Base-by-base conservation (phyloP, 1,139 yeast species). In the Candida gigantensis region DNA sequence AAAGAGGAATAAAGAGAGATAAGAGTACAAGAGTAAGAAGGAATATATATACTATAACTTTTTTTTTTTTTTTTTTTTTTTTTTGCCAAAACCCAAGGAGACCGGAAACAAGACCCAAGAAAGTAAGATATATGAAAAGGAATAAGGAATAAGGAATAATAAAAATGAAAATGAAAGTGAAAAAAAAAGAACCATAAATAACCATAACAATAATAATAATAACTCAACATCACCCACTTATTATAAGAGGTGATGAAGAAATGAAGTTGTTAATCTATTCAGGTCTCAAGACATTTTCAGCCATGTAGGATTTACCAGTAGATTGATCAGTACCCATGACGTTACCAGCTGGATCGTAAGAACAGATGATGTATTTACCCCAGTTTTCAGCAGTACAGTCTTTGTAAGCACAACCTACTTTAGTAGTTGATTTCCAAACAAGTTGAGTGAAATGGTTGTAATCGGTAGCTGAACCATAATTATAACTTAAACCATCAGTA, bases 391-490 rank as follows among this genome's bases (percentile, higher is more conserved):
- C 53, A 18, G 72, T 68, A 53, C 84, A 78, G 43, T 70, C 68
- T 47, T 69, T 65, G 57, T 69, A 68, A 41, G 86, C 95, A 67
- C 96, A 88, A 27, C 96, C 96, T 14, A 88, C 60, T 57, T 77
- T 60, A 27, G 81, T 72, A 41, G 89, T 66, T 23, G 66, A 61
- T 60, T 80, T 81, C 96, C 96, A 88, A 35, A 88, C 82, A 45
- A 88, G 74, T 62, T 85, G 95, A 29, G 96, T 86, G 70, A 87
- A 88, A 65, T 88, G 96, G 20, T 32, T 32, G 25, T 32, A 25
- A 8, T 25, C 25, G 13, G 29, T 25, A 20, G 64, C 57, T 15
- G 59, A 34, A 11, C 51, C 47, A 62, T 66, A 84, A 64, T 80
- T 68, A 70, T 84, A 87, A 39, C 58, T 47, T 8, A 54, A 47